Percentiles rank a stretch among this genome's conserved stretches.
These are phyloP conservation scores for Erythrophleum fordii DNA, from an alignment of 306 rosid species.

Conservation along the genomic window DNA sequence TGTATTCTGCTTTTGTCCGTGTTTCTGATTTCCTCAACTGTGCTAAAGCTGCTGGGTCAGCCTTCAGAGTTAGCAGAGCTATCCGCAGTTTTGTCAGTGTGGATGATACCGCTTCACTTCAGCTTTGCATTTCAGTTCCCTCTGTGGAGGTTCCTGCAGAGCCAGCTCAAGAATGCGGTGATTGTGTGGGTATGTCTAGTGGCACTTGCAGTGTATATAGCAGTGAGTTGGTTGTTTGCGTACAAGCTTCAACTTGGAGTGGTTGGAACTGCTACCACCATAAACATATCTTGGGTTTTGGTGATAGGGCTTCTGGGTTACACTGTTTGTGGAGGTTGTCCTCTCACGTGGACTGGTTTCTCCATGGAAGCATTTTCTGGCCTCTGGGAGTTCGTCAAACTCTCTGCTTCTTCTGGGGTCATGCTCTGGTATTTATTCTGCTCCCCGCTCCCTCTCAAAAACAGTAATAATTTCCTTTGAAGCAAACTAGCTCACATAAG, in stretches of 20 bases:
- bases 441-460: no score
- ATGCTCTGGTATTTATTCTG: constrained; percentile 82
- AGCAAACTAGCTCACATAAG: no score
- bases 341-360: constrained; percentile 75
- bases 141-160: background rate
- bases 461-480: no score
- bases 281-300: constrained; percentile 65
- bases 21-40: constrained; percentile 58
- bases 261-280: constrained; percentile 57
- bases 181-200: constrained; percentile 53
- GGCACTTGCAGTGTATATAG: constrained; percentile 47
- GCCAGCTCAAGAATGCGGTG: background rate
- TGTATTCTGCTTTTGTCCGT: constrained; percentile 66
- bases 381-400: constrained; percentile 74
- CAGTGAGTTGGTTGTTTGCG: constrained; percentile 57
- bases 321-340: constrained; percentile 67
- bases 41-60: constrained; percentile 65
- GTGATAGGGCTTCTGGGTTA: constrained; percentile 57
- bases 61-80: constrained; percentile 43
- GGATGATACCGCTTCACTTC: background rate
- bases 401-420: constrained; percentile 78
- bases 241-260: constrained; percentile 52
- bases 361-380: constrained; percentile 75
- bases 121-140: background rate
- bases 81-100: background rate